These are phyloP conservation scores for Acorus gramineus DNA, from an alignment of 106 monocot genomes.

Conservation along the genomic window DNA sequence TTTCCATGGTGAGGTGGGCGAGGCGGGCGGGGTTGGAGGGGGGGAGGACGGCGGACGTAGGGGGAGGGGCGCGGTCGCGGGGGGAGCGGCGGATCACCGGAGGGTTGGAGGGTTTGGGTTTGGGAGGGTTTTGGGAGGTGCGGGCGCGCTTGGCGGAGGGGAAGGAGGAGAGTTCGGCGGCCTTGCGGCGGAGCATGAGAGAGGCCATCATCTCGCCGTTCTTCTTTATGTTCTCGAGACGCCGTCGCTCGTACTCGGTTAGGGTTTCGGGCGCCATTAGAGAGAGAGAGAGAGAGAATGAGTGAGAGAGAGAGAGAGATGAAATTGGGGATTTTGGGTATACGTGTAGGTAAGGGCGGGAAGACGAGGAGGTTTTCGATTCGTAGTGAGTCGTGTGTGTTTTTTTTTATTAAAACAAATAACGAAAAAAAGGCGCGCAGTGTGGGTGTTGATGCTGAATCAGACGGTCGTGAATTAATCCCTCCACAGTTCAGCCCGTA, in stretches of 20 bases:
- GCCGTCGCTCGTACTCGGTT: conserved; percentile 66
- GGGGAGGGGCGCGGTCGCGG: conserved; percentile 47
- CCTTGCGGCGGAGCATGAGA: conserved; percentile 39
- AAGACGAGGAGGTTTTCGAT: too few relatives aligned
- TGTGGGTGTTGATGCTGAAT: too few relatives aligned
- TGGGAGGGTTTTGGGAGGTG: too few relatives aligned
- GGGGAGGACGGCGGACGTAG: conserved; percentile 2
- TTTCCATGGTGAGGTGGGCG: conserved; percentile 2
- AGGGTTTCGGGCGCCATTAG: neutral
- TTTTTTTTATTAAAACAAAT: too few relatives aligned
- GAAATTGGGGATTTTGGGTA: too few relatives aligned
- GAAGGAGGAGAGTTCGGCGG: conserved; percentile 41
- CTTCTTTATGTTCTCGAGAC: conserved; percentile 73
- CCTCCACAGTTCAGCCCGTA: too few relatives aligned
- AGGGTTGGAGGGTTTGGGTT: neutral
- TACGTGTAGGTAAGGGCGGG: too few relatives aligned
- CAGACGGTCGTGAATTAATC: too few relatives aligned
- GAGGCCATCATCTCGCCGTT: conserved; percentile 70
- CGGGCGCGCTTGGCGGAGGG: conserved; percentile 6
- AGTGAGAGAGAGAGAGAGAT: too few relatives aligned
- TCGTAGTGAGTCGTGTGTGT: too few relatives aligned
- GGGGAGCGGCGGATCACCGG: conserved; percentile 55
- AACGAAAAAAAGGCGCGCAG: too few relatives aligned
- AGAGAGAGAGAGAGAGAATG: too few relatives aligned
- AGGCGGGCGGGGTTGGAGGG: neutral